Conservation (phyloP, 371 early-diverging fungal genomes). For the Globomyces sp. region DNA sequence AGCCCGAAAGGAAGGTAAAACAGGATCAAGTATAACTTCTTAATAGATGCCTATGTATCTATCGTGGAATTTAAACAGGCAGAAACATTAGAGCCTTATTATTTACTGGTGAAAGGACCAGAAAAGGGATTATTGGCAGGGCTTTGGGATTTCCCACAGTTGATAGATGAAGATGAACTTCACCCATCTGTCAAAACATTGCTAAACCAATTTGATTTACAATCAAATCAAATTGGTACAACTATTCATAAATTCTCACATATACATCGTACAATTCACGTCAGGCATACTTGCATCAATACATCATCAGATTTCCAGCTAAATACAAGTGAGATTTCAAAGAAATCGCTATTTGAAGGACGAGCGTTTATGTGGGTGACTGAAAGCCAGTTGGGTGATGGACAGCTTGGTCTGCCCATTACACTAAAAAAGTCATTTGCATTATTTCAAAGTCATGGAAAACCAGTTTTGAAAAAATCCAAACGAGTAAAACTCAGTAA, state of each 20-base stretch:
- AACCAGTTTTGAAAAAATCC: too few species aligned
- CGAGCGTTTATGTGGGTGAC: too few species aligned
- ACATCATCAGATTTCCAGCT: too few species aligned
- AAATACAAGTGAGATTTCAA: too few species aligned
- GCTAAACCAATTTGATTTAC: background rate
- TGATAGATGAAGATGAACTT: background rate
- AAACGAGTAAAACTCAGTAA: too few species aligned
- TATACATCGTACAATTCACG: background rate
- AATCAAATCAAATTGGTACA: background rate
- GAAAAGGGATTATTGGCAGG: slow-evolving; percentile 69
- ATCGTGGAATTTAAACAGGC: slow-evolving; percentile 28
- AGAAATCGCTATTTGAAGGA: too few species aligned
- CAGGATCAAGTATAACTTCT: slow-evolving; percentile 32
- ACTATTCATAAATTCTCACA: slow-evolving; percentile 4
- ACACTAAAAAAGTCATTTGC: too few species aligned
- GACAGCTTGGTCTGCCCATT: too few species aligned
- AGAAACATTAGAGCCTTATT: slow-evolving; percentile 19
- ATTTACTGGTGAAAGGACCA: slow-evolving; percentile 59
- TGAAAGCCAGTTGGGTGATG: too few species aligned
- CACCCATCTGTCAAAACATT: background rate
- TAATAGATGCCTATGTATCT: background rate
- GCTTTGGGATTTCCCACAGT: slow-evolving; percentile 77
- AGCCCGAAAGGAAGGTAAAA: slow-evolving; percentile 10
- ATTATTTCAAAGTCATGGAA: too few species aligned
- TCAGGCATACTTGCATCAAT: background rate